Conservation (phyloP, 164 flowering plant species). For the Liriodendron chinense region DNA sequence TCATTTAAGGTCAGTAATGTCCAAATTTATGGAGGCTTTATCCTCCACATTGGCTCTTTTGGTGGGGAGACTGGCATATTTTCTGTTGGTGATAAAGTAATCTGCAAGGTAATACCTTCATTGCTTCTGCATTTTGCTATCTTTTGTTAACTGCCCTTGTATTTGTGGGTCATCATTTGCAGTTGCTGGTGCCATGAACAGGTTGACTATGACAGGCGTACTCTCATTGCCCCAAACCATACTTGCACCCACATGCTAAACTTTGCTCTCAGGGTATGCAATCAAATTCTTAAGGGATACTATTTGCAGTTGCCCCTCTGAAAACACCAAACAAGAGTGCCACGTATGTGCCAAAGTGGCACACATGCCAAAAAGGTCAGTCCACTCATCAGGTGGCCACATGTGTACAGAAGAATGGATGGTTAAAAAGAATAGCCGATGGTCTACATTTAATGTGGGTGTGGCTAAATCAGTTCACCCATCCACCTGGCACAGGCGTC, state of each 20-base stretch:
- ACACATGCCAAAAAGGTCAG: not conserved
- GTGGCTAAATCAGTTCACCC: too few relatives aligned
- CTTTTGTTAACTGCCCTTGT: not conserved
- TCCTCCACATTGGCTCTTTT: constrained; percentile 83
- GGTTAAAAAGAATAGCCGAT: too few relatives aligned
- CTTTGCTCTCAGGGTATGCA: constrained; percentile 87
- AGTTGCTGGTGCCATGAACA: constrained; percentile 25
- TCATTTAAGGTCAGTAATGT: constrained; percentile 77
- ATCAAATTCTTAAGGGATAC: not conserved
- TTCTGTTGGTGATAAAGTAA: constrained; percentile 62
- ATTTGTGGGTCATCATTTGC: not conserved
- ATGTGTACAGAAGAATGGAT: too few relatives aligned
- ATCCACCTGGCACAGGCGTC: too few relatives aligned
- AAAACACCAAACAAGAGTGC: not conserved
- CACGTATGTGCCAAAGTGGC: not conserved
- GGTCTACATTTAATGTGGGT: too few relatives aligned
- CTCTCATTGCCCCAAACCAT: constrained; percentile 93
- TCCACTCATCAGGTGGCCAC: too few relatives aligned
- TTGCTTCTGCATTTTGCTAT: not conserved
- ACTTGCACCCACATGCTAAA: constrained; percentile 99
- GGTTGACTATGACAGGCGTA: constrained; percentile 93
- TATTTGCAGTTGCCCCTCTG: not conserved
- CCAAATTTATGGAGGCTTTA: constrained; percentile 84
- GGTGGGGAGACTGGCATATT: constrained; percentile 39
- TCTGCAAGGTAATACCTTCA: constrained; percentile 61